A percentile compares a stretch with the other conserved stretches of the same genome.
These are phyloP conservation scores for Tagetes erecta DNA, from an alignment of 129 eudicot genomes.

Conservation along the genomic window DNA sequence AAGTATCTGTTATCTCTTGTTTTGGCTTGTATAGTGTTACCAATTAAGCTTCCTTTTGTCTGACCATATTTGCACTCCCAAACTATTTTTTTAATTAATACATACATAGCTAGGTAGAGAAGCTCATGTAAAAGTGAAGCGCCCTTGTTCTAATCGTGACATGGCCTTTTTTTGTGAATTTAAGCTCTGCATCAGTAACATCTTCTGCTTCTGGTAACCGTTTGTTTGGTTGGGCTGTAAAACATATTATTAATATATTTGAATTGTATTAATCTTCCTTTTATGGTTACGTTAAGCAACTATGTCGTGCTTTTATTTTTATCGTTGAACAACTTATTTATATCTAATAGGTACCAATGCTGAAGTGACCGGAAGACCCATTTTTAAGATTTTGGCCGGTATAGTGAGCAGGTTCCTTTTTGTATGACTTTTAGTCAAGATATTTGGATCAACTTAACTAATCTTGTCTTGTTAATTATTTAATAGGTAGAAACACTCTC, in stretches of 20 bases:
- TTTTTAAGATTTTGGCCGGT: background rate
- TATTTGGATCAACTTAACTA: background rate
- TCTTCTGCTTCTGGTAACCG: background rate
- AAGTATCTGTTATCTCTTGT: too few relatives aligned
- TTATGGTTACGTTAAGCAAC: background rate
- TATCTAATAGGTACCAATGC: background rate
- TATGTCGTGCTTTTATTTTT: background rate
- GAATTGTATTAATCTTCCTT: background rate
- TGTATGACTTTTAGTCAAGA: background rate
- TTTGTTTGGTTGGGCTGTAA: background rate
- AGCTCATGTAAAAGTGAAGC: background rate
- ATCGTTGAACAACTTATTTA: background rate
- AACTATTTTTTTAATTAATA: too few relatives aligned
- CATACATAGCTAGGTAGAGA: background rate
- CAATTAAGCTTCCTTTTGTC: too few relatives aligned
- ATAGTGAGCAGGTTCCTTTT: background rate
- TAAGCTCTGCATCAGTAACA: too few relatives aligned
- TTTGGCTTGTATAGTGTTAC: too few relatives aligned
- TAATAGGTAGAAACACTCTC: background rate
- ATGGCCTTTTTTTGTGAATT: background rate
- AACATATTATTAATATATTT: background rate
- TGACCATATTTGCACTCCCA: too few relatives aligned
- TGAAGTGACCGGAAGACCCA: background rate
- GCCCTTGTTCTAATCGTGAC: background rate
- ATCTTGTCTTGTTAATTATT: background rate